Base-by-base conservation (phyloP, 2,329 filamentous ascomycete genomes). In the Fusarium praegraminearum region DNA sequence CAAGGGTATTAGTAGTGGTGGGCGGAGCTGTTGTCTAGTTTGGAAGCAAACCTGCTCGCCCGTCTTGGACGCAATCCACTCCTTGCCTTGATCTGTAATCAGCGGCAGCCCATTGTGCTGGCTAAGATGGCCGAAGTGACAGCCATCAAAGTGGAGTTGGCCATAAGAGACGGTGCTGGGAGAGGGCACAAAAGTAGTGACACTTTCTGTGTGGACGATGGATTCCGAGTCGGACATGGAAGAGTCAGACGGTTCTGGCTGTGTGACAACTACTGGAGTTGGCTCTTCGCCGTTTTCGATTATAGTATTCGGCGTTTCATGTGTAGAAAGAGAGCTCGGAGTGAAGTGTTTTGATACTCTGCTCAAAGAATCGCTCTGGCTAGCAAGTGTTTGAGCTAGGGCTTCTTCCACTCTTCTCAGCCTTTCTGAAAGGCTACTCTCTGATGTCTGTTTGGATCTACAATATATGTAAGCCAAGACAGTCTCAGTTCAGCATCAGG, bases 31-130 rank as follows among this genome's bases (percentile, higher is more conserved):
- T 9, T 28, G 7, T 1, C 36, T 26, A 6, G 47, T n/a, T 6
- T 66, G 22, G 13, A 52, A 58, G 20, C 24, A 18, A n/a, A 58
- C 22, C 2, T 67, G 54, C 10, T 74, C 61, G 2, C 70, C 73
- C 6, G 73, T 72, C 49, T 65, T 71, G 9, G 63, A 40, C 3
- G 20, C 50, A 7, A 75, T 63, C 73, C 73, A 75, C 12, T 50
- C 56, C 10, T 55, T 69, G 8, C 73, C 73, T n/a, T 71, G 57
- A 26, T 68, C 52, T 6, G 73, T 73, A 2, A 75, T 53, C 4
- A 69, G 20, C 1, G 73, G 73, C 44, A 75, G 59, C 43, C 73
- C 73, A 46, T 73, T 75, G 20, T 74, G 69, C 12, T 62, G 68
- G 10, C 67, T 75, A 55, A 75, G 58, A n/a, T 71, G 67, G 9